A percentile compares a stretch with the other conserved stretches of the same genome.
These are phyloP conservation scores for Auriscalpium vulgare DNA, from an alignment of 768 basidiomycete species.

Conservation along the genomic window DNA sequence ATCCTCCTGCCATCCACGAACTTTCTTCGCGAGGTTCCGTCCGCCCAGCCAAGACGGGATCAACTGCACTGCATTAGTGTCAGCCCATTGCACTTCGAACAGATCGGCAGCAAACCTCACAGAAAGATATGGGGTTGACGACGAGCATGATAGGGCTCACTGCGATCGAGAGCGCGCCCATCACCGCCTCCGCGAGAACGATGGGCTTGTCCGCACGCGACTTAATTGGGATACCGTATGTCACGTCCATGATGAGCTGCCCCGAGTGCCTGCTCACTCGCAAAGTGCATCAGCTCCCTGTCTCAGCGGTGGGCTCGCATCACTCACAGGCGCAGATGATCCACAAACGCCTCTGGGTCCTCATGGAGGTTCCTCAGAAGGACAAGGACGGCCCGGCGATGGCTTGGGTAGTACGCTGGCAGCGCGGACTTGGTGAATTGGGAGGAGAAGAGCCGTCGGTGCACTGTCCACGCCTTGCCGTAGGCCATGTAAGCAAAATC, in stretches of 20 bases:
- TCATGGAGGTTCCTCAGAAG: not conserved
- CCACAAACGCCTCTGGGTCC: not conserved
- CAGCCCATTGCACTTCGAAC: too few relatives aligned
- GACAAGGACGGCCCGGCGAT: not conserved
- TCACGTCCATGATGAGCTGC: not conserved
- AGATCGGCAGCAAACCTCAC: not conserved
- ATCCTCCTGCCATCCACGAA: not conserved
- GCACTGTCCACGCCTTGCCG: not conserved
- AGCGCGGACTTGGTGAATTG: not conserved
- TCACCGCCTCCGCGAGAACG: not conserved
- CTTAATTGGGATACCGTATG: not conserved
- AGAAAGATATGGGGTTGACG: not conserved
- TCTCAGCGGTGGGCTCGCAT: too few relatives aligned
- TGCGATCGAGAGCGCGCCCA: not conserved
- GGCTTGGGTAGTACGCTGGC: not conserved
- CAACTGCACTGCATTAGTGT: not conserved
- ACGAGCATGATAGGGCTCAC: not conserved
- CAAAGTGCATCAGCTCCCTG: too few relatives aligned
- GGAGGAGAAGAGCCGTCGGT: not conserved
- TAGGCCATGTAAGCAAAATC: not conserved
- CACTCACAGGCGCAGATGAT: not conserved
- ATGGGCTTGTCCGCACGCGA: not conserved
- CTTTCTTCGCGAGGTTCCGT: not conserved
- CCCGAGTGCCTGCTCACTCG: not conserved
- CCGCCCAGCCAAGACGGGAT: not conserved